A percentile compares a stretch with the other conserved stretches of the same genome.
These are phyloP conservation scores for Stachybotrys elegans DNA, from an alignment of 2,329 filamentous ascomycete species.

Conservation along the genomic window DNA sequence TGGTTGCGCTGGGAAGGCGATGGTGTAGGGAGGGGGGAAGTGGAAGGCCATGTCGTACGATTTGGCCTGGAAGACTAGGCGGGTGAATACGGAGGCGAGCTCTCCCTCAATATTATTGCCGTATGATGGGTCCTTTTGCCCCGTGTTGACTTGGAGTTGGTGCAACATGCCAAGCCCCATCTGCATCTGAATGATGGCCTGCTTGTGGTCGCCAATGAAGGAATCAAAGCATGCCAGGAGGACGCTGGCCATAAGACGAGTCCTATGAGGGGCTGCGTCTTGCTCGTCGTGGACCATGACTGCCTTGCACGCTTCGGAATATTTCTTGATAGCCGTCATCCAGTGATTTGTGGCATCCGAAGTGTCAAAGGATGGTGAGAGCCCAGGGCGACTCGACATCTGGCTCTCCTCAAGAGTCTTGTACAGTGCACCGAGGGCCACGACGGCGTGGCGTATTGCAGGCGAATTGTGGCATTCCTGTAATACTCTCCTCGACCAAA, in stretches of 20 bases:
- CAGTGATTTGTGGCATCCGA: too few relatives aligned
- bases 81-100: constrained; percentile 58
- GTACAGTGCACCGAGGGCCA: constrained; percentile 62
- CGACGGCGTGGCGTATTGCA: constrained; percentile 59
- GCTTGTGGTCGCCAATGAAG: constrained; percentile 58
- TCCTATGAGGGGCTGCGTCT: constrained; percentile 42
- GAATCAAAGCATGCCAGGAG: constrained; percentile 65
- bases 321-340: constrained; percentile 55
- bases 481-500: constrained; percentile 59
- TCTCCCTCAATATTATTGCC: constrained; percentile 52
- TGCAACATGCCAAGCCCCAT: constrained; percentile 51
- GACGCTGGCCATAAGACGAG: constrained; percentile 58
- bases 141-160: constrained; percentile 33
- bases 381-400: constrained; percentile 34
- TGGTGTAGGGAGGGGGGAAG: constrained; percentile 57
- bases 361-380: too few relatives aligned
- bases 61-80: constrained; percentile 60
- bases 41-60: constrained; percentile 66
- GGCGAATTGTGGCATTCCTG: constrained; percentile 58
- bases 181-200: constrained; percentile 58
- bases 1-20: constrained; percentile 30
- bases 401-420: constrained; percentile 58
- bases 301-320: constrained; percentile 50
- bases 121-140: constrained; percentile 15
- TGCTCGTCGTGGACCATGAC: constrained; percentile 39